A percentile compares a stretch with the other conserved stretches of the same genome.
Evolutionary conservation across 1,284 basidiomycete species (phyloP).

Genomic region (Xerocomus cyaneibrunnescens): DNA sequence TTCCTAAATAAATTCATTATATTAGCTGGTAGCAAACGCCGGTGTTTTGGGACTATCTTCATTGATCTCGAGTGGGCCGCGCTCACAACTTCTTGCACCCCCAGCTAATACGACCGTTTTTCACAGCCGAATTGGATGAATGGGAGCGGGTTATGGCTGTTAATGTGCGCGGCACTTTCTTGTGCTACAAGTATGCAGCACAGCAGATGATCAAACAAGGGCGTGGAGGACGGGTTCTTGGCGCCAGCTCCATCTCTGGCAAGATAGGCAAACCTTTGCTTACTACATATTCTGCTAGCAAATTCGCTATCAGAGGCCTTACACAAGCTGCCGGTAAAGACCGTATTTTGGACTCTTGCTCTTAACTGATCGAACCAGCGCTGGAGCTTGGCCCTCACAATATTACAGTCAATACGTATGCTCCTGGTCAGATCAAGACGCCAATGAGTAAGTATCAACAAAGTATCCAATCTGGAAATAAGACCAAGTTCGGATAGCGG

Average conservation of each 20-base stretch:
- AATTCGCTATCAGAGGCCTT: constrained; percentile 8
- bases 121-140: constrained; percentile 19
- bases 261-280: constrained; percentile 1
- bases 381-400: constrained; percentile 4
- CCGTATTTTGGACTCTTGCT: background rate
- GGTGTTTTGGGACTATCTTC: background rate
- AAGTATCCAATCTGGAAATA: too few species aligned
- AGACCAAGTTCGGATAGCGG: background rate
- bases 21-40: constrained; percentile 14
- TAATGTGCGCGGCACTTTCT: constrained; percentile 31
- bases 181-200: constrained; percentile 38
- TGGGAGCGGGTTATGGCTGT: constrained; percentile 27
- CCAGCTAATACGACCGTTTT: background rate
- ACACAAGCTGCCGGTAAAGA: background rate
- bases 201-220: constrained; percentile 37
- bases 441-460: background rate
- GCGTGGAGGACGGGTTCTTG: constrained; percentile 38
- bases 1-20: background rate
- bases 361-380: background rate
- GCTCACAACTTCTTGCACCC: background rate
- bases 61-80: constrained; percentile 7
- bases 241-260: constrained; percentile 27
- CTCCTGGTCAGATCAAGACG: background rate
- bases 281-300: constrained; percentile 14
- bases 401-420: constrained; percentile 2